Evolutionary conservation across 139 green algal species (phyloP).

Genomic region (Coelastrella sp.): DNA sequence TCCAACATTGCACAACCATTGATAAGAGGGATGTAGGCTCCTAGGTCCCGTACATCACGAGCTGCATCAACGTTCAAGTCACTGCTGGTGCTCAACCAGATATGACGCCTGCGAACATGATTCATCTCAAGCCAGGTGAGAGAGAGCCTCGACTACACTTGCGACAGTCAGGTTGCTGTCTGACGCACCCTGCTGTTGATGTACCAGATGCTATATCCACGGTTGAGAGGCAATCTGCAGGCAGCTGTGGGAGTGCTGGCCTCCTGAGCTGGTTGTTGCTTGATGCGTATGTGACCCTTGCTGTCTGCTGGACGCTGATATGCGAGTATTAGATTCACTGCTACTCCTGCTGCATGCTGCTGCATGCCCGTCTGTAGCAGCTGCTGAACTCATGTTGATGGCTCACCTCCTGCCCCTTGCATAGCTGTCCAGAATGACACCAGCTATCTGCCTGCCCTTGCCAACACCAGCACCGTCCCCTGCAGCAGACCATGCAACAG

Average conservation of each 20-base stretch:
- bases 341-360: slow-evolving; percentile 3
- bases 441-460: slow-evolving; percentile 87
- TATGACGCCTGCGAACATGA: slow-evolving; percentile 30
- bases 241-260: background rate
- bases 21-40: slow-evolving; percentile 75
- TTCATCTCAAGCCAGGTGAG: too few species aligned
- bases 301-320: too few species aligned
- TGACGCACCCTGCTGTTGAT: too few species aligned
- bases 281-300: too few species aligned
- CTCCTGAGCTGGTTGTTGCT: background rate
- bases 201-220: too few species aligned
- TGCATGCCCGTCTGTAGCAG: background rate
- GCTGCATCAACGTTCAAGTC: slow-evolving; percentile 85
- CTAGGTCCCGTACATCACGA: slow-evolving; percentile 69
- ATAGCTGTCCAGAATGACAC: slow-evolving; percentile 91
- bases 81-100: slow-evolving; percentile 84
- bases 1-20: slow-evolving; percentile 84
- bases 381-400: background rate
- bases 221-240: too few species aligned
- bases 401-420: slow-evolving; percentile 67
- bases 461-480: slow-evolving; percentile 88
- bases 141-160: too few species aligned
- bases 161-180: too few species aligned
- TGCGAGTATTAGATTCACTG: too few species aligned
- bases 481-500: background rate